A percentile compares a stretch with the other conserved stretches of the same genome.
phyloP scores from a whole-genome alignment of 768 basidiomycete species.

The Tricholoma matsutake region DNA sequence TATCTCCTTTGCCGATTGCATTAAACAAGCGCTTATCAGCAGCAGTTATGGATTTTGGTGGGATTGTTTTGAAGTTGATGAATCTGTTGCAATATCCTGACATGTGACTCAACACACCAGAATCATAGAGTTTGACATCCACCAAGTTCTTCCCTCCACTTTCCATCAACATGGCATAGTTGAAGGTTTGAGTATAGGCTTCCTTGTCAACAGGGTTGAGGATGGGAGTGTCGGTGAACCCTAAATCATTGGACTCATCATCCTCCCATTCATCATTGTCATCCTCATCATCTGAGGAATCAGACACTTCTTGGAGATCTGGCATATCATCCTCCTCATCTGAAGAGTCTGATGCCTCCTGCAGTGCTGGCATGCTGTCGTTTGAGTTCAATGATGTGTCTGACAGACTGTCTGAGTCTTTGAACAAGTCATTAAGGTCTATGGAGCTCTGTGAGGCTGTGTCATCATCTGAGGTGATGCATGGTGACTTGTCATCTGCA shows the following conservation, averaged over 20 bases:
- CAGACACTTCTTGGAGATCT: no score
- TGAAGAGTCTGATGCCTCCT: no score
- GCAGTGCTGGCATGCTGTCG: no score
- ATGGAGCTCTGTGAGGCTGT: background rate
- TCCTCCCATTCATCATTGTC: no score
- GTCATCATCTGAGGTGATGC: background rate
- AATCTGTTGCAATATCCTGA: conserved; percentile 1
- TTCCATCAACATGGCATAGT: background rate
- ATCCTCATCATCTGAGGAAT: no score
- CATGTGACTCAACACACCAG: conserved; percentile 14
- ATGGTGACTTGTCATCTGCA: background rate
- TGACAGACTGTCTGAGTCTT: background rate
- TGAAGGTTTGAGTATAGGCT: background rate
- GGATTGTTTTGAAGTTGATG: background rate
- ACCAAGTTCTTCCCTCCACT: background rate
- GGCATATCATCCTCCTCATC: no score
- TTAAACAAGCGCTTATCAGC: conserved; percentile 22
- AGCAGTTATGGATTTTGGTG: no score
- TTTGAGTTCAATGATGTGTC: background rate
- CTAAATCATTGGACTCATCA: background rate
- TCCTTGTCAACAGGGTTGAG: background rate
- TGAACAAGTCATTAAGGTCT: background rate
- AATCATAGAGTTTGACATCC: conserved; percentile 17
- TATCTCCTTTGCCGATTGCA: conserved; percentile 19
- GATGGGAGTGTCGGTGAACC: background rate